Conservation (phyloP, 148 eudicot genomes). For the Chenopodium quinoa region DNA sequence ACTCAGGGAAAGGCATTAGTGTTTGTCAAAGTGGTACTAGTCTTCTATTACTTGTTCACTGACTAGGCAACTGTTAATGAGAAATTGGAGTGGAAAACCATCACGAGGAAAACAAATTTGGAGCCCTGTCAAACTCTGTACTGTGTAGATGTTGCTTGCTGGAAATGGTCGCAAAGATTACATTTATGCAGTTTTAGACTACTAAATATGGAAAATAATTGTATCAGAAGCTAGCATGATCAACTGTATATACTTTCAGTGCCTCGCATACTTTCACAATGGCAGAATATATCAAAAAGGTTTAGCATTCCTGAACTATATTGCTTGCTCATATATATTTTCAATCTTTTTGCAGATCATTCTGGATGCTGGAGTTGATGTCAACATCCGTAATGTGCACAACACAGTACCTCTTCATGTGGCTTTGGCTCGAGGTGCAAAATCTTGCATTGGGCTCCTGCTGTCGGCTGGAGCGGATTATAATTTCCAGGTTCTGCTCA, state of each 20-base stretch:
- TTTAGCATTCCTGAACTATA: background rate
- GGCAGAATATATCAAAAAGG: background rate
- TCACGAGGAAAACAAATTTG: conserved; percentile 10
- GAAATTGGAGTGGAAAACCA: background rate
- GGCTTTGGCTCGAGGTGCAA: conserved; percentile 98
- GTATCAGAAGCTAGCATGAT: background rate
- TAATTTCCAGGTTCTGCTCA: conserved; percentile 67
- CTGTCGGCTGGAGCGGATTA: conserved; percentile 91
- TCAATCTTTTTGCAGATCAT: conserved; percentile 53
- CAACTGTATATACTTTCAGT: background rate
- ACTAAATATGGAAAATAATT: no score
- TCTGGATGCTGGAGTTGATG: conserved; percentile 94
- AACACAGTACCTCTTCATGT: conserved; percentile 93
- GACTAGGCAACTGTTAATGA: background rate
- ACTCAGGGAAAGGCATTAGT: background rate
- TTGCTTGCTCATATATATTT: conserved; percentile 9
- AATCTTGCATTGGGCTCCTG: conserved; percentile 90
- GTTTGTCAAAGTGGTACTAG: background rate
- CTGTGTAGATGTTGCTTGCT: background rate
- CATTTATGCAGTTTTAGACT: background rate
- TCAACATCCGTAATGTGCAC: conserved; percentile 74
- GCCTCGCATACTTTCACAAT: background rate
- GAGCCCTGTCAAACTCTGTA: background rate
- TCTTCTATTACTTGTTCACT: background rate
- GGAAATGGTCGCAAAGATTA: background rate